phyloP scores from a whole-genome alignment of 352 stramenopile genomes.

The Phytophthora quininea region DNA sequence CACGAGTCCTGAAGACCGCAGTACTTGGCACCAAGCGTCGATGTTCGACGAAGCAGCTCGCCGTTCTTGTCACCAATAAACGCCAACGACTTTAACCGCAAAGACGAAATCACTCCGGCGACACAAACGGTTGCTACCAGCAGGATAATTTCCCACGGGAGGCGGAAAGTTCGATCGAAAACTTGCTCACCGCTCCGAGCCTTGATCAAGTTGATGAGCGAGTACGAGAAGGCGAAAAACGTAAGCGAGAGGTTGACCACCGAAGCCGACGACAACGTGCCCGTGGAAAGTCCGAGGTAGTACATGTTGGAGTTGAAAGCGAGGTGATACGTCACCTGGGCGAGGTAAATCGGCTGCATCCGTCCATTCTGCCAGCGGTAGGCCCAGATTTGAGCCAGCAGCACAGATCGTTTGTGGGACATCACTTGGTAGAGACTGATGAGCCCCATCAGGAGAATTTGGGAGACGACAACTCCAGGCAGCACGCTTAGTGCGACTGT shows the following conservation, averaged over 20 bases:
- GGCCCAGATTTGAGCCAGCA: conserved; percentile 26
- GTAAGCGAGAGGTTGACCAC: conserved; percentile 22
- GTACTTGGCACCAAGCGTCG: conserved; percentile 23
- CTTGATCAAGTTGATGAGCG: conserved; percentile 28
- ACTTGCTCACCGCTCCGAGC: conserved; percentile 22
- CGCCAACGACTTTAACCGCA: conserved; percentile 12
- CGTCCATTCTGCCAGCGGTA: conserved; percentile 34
- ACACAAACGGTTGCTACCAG: conserved; percentile 5
- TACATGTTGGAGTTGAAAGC: conserved; percentile 36
- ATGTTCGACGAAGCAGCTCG: conserved; percentile 27
- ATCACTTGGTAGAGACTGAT: conserved; percentile 35
- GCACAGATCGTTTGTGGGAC: conserved; percentile 26
- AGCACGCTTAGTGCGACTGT: conserved; percentile 22
- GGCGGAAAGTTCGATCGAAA: conserved; percentile 24
- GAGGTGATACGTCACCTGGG: conserved; percentile 34
- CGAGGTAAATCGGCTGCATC: conserved; percentile 36
- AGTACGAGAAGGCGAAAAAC: conserved; percentile 32
- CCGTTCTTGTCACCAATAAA: conserved; percentile 28
- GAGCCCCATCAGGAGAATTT: conserved; percentile 34
- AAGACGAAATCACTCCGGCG: conserved; percentile 12
- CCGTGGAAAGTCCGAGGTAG: conserved; percentile 26
- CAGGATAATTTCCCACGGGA: conserved; percentile 28
- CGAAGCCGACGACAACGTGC: conserved; percentile 23
- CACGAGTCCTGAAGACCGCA: conserved; percentile 36
- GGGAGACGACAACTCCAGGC: conserved; percentile 16